Conservation (phyloP, 2,329 filamentous ascomycete species). For the Xylariaceae sp. region DNA sequence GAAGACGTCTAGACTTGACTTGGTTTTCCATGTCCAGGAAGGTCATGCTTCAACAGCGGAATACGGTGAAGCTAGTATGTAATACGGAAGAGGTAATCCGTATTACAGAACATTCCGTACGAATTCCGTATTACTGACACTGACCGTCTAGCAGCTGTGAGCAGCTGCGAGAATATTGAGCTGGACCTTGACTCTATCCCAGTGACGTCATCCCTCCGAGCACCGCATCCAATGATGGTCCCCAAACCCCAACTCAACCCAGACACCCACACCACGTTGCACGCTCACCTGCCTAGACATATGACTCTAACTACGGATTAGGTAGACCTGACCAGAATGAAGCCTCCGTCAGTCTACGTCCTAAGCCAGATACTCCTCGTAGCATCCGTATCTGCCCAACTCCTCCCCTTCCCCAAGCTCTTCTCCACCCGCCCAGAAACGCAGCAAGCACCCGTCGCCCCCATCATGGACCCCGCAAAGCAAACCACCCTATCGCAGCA, state of each 20-base stretch:
- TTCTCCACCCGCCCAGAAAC: constrained; percentile 17
- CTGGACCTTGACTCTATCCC: no score
- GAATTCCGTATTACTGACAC: no score
- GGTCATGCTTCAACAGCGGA: no score
- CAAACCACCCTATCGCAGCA: constrained; percentile 33
- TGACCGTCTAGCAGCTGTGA: no score
- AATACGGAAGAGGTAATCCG: no score
- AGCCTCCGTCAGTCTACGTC: constrained; percentile 10
- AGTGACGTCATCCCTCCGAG: no score
- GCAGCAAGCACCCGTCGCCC: constrained; percentile 31
- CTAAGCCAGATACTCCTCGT: constrained; percentile 17
- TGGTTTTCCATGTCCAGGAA: no score
- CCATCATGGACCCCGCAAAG: constrained; percentile 25
- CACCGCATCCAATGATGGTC: no score
- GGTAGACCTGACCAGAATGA: constrained; percentile 20
- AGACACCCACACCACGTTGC: neutral
- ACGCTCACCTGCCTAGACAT: neutral
- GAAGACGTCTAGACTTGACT: no score
- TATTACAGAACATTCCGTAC: no score
- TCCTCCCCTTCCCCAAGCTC: constrained; percentile 21
- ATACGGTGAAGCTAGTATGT: no score
- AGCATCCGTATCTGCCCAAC: constrained; percentile 21
- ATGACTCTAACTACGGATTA: neutral
- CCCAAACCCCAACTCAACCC: neutral
- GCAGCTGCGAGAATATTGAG: no score